Conservation (phyloP, 805 yeast species). For the Candida michaelii region DNA sequence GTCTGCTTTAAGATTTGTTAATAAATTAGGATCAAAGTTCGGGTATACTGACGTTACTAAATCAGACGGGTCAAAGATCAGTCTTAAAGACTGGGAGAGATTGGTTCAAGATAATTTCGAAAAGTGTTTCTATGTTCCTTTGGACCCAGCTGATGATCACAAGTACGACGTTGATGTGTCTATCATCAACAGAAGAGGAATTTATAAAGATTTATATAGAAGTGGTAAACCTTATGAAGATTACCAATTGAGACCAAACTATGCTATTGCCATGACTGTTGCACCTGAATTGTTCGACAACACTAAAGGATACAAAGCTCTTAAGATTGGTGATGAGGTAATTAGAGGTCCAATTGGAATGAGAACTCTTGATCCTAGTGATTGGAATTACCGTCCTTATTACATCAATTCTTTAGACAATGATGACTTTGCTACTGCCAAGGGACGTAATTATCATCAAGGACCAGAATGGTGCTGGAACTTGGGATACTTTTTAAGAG, state of each 20-base stretch:
- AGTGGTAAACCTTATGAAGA: slow-evolving; percentile 90
- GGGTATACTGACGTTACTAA: slow-evolving; percentile 55
- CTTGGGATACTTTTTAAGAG: slow-evolving; percentile 82
- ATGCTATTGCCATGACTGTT: slow-evolving; percentile 88
- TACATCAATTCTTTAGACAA: slow-evolving; percentile 79
- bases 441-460: slow-evolving; percentile 96
- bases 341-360: slow-evolving; percentile 90
- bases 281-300: slow-evolving; percentile 88
- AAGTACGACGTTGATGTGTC: slow-evolving; percentile 59
- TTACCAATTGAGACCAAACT: slow-evolving; percentile 89
- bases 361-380: slow-evolving; percentile 90
- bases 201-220: slow-evolving; percentile 81
- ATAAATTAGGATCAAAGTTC: slow-evolving; percentile 61
- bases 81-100: slow-evolving; percentile 70
- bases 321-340: slow-evolving; percentile 66
- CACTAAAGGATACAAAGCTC: slow-evolving; percentile 59
- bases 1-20: slow-evolving; percentile 79
- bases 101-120: slow-evolving; percentile 75
- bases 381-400: slow-evolving; percentile 87
- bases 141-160: slow-evolving; percentile 57
- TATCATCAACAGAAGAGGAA: slow-evolving; percentile 85
- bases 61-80: slow-evolving; percentile 52
- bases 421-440: slow-evolving; percentile 86
- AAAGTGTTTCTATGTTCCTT: slow-evolving; percentile 73
- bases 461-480: slow-evolving; percentile 99